Base-by-base conservation (phyloP, 768 basidiomycete species). In the Boletellus ananas region DNA sequence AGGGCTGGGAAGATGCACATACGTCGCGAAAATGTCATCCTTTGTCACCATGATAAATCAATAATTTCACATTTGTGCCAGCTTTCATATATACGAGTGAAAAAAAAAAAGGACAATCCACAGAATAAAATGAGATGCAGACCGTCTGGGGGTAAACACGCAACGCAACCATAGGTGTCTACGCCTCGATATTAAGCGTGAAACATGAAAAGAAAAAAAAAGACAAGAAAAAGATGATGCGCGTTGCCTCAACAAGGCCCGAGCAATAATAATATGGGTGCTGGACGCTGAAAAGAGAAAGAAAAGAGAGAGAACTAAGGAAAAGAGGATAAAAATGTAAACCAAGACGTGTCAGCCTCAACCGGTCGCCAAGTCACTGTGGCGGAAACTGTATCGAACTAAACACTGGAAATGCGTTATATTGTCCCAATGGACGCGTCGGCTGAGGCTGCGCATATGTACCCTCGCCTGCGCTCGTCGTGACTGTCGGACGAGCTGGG, bases 361-460 rank as follows among this genome's bases (percentile, higher is more conserved):
- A 44, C 6, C 17, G 17, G 12, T 34, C 3, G 20, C 18, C n/a
- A 13, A 5, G 20, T 54, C 21, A 58, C 23, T 54, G 50, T 7
- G 55, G 46, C 8, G 52, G 52, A 47, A 60, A 68, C 27, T 57
- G 68, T 58, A 64, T 66, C 35, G 60, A 34, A 13, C 57, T 43
- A 20, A 60, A 62, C 23, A 50, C 50, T 13, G 60, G 20, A 49
- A 64, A 62, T 23, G 54, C 31, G 16, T 55, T 44, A 38, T 64
- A 69, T 20, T 58, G 52, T 8, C 55, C 60, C 37, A 43, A 21
- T 10, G 62, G 55, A 31, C 62, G 62, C 33, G 53, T 55, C 7
- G 60, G 60, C 38, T 64, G 58, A 1, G 66, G 57, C 18, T 68
- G 63, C 12, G 55, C 60, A 40, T 55, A 68, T 41, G 38, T n/a